Percentiles rank a stretch among this genome's conserved stretches.
Evolutionary conservation across 2,329 filamentous ascomycete species (phyloP).

Genomic region (Cyphellophora attinorum): DNA sequence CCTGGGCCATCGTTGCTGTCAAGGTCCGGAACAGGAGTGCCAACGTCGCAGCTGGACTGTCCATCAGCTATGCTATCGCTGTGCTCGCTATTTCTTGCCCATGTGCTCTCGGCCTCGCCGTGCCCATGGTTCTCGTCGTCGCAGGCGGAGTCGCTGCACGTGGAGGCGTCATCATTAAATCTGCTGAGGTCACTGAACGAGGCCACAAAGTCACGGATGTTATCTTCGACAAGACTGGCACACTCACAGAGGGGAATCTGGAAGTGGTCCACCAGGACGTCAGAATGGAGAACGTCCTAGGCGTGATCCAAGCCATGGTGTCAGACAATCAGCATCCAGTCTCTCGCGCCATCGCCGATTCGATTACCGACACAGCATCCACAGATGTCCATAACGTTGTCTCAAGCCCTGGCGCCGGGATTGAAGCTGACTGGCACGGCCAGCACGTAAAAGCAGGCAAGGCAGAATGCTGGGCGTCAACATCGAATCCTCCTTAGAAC

Average conservation of each 20-base stretch:
- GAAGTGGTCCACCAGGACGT: conserved; percentile 23
- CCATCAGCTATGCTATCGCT: conserved; percentile 63
- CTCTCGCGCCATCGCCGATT: conserved; percentile 36
- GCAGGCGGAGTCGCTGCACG: conserved; percentile 57
- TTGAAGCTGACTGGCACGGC: conserved; percentile 8
- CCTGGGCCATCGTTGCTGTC: conserved; percentile 56
- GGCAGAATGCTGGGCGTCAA: conserved; percentile 25
- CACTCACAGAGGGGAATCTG: conserved; percentile 52
- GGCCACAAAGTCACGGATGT: conserved; percentile 55
- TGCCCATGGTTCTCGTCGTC: conserved; percentile 71
- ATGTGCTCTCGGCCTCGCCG: conserved; percentile 65
- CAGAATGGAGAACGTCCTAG: conserved; percentile 2
- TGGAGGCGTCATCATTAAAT: conserved; percentile 60
- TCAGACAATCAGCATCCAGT: conserved; percentile 44
- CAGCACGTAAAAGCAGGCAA: conserved; percentile 12
- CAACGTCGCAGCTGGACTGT: conserved; percentile 44
- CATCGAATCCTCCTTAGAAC: conserved; percentile 25
- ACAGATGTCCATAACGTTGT: conserved; percentile 17
- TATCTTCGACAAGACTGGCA: conserved; percentile 75
- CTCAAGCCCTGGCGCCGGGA: conserved; percentile 22
- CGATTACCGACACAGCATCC: conserved; percentile 26
- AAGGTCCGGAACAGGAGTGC: conserved; percentile 24
- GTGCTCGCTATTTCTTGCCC: conserved; percentile 69
- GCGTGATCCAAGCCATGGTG: conserved; percentile 21
- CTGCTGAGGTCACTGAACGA: conserved; percentile 53